Evolutionary conservation across 2,329 filamentous ascomycete genomes (phyloP).

Genomic region (Cadophora sp.): DNA sequence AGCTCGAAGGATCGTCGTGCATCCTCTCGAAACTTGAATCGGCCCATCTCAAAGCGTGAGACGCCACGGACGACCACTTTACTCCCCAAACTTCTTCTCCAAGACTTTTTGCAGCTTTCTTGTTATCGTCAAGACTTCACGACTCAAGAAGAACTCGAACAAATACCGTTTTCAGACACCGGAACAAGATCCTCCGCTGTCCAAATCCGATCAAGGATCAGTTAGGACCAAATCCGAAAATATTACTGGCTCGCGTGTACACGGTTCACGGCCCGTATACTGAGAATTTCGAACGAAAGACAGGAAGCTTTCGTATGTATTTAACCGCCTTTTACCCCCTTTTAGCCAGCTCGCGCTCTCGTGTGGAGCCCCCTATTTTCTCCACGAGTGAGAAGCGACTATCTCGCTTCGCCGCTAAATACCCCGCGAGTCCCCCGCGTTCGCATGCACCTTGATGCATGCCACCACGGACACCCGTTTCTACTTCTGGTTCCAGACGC

Average conservation of each 20-base stretch:
- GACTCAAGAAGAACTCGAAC: background rate
- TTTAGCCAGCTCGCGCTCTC: background rate
- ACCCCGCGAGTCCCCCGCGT: constrained; percentile 12
- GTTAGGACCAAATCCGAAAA: too few relatives aligned
- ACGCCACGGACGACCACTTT: background rate
- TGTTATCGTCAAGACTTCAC: background rate
- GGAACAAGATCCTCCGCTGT: background rate
- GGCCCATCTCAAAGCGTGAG: background rate
- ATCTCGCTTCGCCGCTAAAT: background rate
- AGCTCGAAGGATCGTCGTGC: background rate
- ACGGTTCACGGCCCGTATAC: constrained; percentile 5
- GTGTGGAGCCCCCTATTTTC: background rate
- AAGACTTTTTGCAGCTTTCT: background rate
- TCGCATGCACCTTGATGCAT: background rate
- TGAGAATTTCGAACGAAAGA: background rate
- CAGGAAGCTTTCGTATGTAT: constrained; percentile 1
- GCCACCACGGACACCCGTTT: background rate
- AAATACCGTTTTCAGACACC: background rate
- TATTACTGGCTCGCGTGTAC: constrained; percentile 1
- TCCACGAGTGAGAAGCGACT: constrained; percentile 11
- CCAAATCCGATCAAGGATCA: background rate
- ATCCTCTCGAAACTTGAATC: background rate
- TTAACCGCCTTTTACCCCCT: constrained; percentile 8
- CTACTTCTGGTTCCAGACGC: background rate
- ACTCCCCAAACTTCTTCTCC: background rate